Evolutionary conservation across 202 grass and related monocot genomes (phyloP).

Genomic region (Bolboschoenoplectus hybrid): DNA sequence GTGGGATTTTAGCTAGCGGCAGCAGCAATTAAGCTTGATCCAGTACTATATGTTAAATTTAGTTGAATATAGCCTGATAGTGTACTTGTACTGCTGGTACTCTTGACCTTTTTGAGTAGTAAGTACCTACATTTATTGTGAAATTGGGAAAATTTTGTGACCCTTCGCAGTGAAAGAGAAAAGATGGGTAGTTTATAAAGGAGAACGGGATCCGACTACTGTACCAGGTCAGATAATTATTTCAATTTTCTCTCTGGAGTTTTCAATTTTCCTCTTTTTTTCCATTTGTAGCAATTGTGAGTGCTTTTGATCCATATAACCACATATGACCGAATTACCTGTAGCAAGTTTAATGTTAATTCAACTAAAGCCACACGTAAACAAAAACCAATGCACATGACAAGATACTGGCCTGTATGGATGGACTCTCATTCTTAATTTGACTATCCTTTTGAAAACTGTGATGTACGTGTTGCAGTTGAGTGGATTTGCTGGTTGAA

Average conservation of each 20-base stretch:
- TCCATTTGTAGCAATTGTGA: not conserved
- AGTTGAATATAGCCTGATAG: not conserved
- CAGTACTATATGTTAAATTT: not conserved
- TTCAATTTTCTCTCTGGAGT: conserved; percentile 18
- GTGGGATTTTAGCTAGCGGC: not conserved
- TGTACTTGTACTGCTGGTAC: not conserved
- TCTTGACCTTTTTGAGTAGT: not conserved
- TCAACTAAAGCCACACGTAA: not conserved
- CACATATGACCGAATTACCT: not conserved
- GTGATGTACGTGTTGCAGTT: conserved; percentile 53
- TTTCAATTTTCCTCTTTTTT: not conserved
- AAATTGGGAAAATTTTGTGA: conserved; percentile 16
- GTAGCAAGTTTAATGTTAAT: conserved; percentile 18
- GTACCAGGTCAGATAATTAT: conserved; percentile 65
- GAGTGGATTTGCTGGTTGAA: conserved; percentile 99
- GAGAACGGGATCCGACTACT: conserved; percentile 69
- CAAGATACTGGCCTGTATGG: not conserved
- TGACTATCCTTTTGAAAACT: not conserved
- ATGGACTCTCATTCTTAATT: not conserved
- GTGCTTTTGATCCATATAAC: not conserved
- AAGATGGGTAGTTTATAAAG: conserved; percentile 92
- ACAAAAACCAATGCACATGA: not conserved
- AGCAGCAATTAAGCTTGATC: not conserved
- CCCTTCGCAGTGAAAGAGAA: conserved; percentile 70
- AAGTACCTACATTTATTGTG: conserved; percentile 4